A percentile compares a stretch with the other conserved stretches of the same genome.
These are phyloP conservation scores for Alectoria sarmentosa DNA, from an alignment of 495 filamentous ascomycete species.

Conservation along the genomic window DNA sequence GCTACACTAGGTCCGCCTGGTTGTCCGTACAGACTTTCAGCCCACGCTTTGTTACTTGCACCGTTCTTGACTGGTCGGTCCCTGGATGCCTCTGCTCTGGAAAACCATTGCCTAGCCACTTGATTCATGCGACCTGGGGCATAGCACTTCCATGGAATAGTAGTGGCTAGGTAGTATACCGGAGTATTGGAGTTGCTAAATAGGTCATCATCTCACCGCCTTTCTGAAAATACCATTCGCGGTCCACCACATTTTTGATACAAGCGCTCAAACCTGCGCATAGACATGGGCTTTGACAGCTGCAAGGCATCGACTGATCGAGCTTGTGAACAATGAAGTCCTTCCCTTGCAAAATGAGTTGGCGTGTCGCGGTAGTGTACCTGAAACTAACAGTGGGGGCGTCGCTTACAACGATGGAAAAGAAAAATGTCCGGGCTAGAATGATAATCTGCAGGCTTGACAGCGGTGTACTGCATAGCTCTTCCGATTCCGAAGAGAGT, in stretches of 20 bases:
- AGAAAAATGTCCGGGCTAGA: neutral
- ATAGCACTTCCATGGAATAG: neutral
- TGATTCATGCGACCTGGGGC: neutral
- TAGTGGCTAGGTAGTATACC: neutral
- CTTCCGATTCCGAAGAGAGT: neutral
- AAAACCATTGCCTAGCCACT: neutral
- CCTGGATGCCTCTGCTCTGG: neutral
- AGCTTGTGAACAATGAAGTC: too few species aligned
- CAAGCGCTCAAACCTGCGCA: conserved; percentile 6
- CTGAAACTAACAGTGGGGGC: neutral
- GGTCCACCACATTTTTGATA: neutral
- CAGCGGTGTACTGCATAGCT: neutral
- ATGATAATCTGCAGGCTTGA: neutral
- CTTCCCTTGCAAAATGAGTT: neutral
- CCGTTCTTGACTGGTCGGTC: neutral
- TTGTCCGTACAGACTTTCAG: neutral
- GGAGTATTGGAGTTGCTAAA: neutral
- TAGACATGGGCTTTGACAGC: neutral
- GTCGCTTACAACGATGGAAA: conserved; percentile 1
- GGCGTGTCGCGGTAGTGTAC: neutral
- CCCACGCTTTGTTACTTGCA: neutral
- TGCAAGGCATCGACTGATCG: neutral
- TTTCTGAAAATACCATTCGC: neutral
- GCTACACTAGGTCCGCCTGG: neutral
- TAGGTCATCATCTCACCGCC: neutral